phyloP scores from a whole-genome alignment of 495 filamentous ascomycete genomes.

The Penicillium dipodomyicola region DNA sequence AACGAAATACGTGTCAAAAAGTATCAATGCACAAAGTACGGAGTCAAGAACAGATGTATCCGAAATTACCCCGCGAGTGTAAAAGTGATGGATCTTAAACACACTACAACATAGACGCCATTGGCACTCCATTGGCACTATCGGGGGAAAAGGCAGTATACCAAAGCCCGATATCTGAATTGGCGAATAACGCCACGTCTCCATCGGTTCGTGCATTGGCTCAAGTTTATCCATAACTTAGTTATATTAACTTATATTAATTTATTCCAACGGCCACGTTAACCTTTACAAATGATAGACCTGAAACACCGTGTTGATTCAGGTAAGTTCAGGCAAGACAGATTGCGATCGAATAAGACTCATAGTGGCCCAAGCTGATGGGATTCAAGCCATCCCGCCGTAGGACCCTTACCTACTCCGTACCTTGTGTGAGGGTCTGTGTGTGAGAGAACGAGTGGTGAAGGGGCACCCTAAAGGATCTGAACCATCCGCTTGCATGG shows the following conservation, averaged over 20 bases:
- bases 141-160: not conserved
- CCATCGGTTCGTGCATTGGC: conserved; percentile 3
- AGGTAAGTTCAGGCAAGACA: not conserved
- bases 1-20: not conserved
- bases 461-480: not conserved
- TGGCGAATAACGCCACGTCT: not conserved
- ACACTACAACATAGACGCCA: not conserved
- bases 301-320: not conserved
- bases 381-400: not conserved
- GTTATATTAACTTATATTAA: not conserved
- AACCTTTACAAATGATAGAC: not conserved
- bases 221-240: not conserved
- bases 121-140: not conserved
- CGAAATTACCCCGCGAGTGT: not conserved
- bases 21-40: not conserved
- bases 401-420: not conserved
- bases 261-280: not conserved
- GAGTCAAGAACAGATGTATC: not conserved
- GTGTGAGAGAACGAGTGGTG: no score
- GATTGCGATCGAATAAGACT: not conserved
- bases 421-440: not conserved
- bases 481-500: not conserved
- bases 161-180: not conserved
- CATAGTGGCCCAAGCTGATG: not conserved
- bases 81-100: not conserved